Percentiles rank a stretch among this genome's conserved stretches.
Evolutionary conservation across 495 filamentous ascomycete species (phyloP).

Genomic region (Delitschia confertaspora): DNA sequence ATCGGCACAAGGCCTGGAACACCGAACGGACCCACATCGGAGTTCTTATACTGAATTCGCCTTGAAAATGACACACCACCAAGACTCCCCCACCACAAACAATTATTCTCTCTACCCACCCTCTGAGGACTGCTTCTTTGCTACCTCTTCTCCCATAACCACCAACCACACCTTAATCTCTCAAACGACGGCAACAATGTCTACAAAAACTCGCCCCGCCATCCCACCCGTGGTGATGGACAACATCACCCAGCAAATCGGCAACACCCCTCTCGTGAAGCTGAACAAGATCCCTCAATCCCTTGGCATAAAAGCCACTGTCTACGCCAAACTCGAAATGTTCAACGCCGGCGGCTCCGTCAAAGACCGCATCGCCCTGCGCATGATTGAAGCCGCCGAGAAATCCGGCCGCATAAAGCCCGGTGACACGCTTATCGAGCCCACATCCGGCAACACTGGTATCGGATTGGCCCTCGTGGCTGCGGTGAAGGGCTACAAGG

Average conservation of each 20-base stretch:
- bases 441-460: constrained; percentile 95
- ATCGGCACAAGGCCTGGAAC: no score
- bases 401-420: constrained; percentile 86
- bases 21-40: no score
- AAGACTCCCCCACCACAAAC: no score
- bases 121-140: no score
- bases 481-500: constrained; percentile 93
- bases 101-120: no score
- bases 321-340: constrained; percentile 92
- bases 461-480: constrained; percentile 91
- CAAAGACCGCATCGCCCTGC: constrained; percentile 91
- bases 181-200: constrained; percentile 36
- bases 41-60: no score
- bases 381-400: constrained; percentile 98
- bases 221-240: constrained; percentile 51
- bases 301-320: constrained; percentile 75
- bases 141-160: neutral
- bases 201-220: constrained; percentile 41
- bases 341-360: constrained; percentile 98
- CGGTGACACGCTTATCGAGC: constrained; percentile 94
- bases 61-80: no score
- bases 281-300: constrained; percentile 87
- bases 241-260: constrained; percentile 62
- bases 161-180: neutral
- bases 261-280: constrained; percentile 87